Percentiles rank a stretch among this genome's conserved stretches.
These are phyloP conservation scores for Plectosphaerella sp. DNA, from an alignment of 2,329 filamentous ascomycete genomes.

Conservation along the genomic window DNA sequence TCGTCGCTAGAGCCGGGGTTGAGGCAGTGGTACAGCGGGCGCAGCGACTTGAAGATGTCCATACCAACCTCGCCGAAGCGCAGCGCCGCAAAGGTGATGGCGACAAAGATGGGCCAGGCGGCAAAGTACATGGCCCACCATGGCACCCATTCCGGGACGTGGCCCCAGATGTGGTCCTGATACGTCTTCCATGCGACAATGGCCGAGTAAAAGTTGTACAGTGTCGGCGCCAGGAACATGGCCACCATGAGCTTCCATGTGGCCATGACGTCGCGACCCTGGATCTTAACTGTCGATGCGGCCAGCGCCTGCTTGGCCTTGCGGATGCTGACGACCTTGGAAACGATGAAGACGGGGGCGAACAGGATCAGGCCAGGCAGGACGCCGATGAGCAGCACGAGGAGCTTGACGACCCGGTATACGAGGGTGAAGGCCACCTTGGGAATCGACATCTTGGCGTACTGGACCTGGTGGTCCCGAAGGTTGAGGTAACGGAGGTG, in stretches of 20 bases:
- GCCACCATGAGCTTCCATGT: conserved; percentile 94
- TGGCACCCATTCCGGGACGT: conserved; percentile 74
- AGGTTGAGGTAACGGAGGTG: conserved; percentile 81
- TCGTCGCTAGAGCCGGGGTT: conserved; percentile 81
- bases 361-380: conserved; percentile 86
- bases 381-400: conserved; percentile 72
- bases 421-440: conserved; percentile 73
- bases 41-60: conserved; percentile 94
- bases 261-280: conserved; percentile 84
- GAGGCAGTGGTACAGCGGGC: conserved; percentile 80
- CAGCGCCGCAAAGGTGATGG: conserved; percentile 87
- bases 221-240: conserved; percentile 72
- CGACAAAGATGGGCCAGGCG: conserved; percentile 77
- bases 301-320: conserved; percentile 83
- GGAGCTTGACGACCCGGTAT: conserved; percentile 75
- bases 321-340: conserved; percentile 74
- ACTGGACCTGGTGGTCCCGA: conserved; percentile 91
- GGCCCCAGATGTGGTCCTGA: conserved; percentile 77
- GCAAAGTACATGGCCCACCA: conserved; percentile 71
- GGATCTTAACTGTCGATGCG: conserved; percentile 82
- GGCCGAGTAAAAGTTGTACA: conserved; percentile 78
- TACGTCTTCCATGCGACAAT: conserved; percentile 73
- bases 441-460: conserved; percentile 75
- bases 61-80: conserved; percentile 97
- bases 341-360: conserved; percentile 78